Base-by-base conservation (phyloP, 2,329 filamentous ascomycete genomes). In the Cladosporium colombiae region DNA sequence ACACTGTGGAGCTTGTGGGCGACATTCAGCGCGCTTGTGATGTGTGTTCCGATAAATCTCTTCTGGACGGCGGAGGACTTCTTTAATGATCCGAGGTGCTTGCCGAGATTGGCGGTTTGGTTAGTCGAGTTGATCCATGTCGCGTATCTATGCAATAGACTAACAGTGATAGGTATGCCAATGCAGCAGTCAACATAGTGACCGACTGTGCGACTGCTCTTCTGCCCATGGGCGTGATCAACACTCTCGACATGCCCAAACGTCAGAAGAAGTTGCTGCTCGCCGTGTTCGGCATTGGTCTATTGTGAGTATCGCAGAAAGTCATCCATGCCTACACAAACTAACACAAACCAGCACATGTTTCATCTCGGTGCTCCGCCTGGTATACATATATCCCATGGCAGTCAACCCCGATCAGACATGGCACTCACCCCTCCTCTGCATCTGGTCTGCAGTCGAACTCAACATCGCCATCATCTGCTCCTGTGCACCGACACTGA, bases 251-350 rank as follows among this genome's bases (percentile, higher is more conserved):
- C n/a, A 70, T 79, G 18, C 73, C 73, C 16, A 70, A 67, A 37
- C 69, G 72, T 21, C 73, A 76, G 57, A 76, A 76, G 64, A 66
- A 73, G 6, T 75, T 72, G 3, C 65, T 79, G 13, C 71, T 77
- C 59, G 66, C 70, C 6, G 74, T 78, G 7, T 78, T 79, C 61
- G 72, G 68, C 2, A 62, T 79, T 0, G 78, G 77, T 35, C 67
- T 73, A 14, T 66, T 46, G 62, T 62, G 25, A 31, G 21, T 52
- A 10, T 10, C 35, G n/a, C 35, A 16, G 5, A 25, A 10, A 21
- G 2, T 44, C 23, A 14, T 21, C 6, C n/a, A 29, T 8, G 1
- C n/a, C 14, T 59, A 13, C 35, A 5, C 2, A 16, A 2, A n/a
- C 72, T 73, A 53, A 62, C 52, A 6, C 46, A 7, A 18, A 16